phyloP scores from a whole-genome alignment of 345 rosid genomes.

The Ceriops decandra region DNA sequence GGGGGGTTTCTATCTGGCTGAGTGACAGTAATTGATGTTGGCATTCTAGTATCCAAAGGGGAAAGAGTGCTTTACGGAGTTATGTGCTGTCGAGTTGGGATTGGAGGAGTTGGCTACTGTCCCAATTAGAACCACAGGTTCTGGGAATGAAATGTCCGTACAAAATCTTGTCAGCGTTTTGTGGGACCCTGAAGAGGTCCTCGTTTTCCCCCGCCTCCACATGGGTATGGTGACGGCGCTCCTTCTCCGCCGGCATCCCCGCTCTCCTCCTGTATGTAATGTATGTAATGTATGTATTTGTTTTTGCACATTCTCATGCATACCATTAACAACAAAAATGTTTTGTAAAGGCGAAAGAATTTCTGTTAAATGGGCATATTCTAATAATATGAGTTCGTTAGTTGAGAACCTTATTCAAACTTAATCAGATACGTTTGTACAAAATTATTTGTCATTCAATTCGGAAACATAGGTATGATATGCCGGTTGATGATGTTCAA shows the following conservation, averaged over 20 bases:
- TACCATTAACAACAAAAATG: too few species aligned
- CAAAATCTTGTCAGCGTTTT: conserved; percentile 4
- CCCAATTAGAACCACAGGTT: conserved; percentile 26
- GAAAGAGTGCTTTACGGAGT: neutral
- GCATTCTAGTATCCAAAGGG: neutral
- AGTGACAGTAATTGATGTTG: neutral
- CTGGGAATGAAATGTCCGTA: conserved; percentile 12
- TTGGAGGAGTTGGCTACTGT: conserved; percentile 23
- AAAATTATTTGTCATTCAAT: too few species aligned
- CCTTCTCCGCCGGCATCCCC: neutral
- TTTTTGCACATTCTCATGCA: too few species aligned
- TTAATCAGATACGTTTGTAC: too few species aligned
- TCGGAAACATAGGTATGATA: too few species aligned
- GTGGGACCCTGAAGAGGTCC: neutral
- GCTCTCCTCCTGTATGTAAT: neutral
- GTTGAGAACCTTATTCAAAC: too few species aligned
- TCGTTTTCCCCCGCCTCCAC: too few species aligned
- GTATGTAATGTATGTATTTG: too few species aligned
- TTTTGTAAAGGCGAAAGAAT: too few species aligned
- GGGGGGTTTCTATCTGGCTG: neutral
- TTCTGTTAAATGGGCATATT: too few species aligned
- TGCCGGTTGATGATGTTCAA: too few species aligned
- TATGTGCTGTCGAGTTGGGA: conserved; percentile 30
- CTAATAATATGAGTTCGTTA: too few species aligned
- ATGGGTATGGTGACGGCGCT: conserved; percentile 17